Conservation (phyloP, 2,329 filamentous ascomycete species). For the Fusarium sp. region DNA sequence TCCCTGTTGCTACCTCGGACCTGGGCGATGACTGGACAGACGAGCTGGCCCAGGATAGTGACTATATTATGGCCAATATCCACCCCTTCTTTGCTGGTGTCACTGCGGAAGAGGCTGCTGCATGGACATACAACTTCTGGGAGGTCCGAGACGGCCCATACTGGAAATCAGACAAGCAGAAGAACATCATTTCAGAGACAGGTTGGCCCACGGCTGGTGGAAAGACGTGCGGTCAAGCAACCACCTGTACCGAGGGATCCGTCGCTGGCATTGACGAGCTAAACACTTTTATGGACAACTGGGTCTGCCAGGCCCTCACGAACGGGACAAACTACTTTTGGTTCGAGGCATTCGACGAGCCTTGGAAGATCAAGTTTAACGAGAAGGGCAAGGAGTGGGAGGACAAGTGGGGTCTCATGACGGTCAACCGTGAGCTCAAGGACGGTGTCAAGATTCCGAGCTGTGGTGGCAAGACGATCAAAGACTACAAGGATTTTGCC, state of each 20-base stretch:
- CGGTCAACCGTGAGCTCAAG: conserved; percentile 86
- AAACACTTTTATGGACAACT: conserved; percentile 87
- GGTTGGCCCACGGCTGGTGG: conserved; percentile 91
- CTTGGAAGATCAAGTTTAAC: conserved; percentile 88
- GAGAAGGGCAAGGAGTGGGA: conserved; percentile 81
- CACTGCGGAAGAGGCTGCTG: conserved; percentile 72
- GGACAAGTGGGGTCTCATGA: conserved; percentile 95
- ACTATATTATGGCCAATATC: conserved; percentile 96
- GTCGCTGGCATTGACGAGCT: conserved; percentile 84
- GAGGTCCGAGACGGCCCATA: conserved; percentile 73
- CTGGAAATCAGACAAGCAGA: conserved; percentile 70
- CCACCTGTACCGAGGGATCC: conserved; percentile 72
- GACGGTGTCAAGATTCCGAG: conserved; percentile 85
- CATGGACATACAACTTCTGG: conserved; percentile 90
- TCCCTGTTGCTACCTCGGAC: conserved; percentile 89
- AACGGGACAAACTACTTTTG: conserved; percentile 96
- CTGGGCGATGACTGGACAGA: conserved; percentile 88
- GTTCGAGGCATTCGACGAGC: conserved; percentile 98
- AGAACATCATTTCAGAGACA: conserved; percentile 89
- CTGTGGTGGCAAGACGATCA: conserved; percentile 79
- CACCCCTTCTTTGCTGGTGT: conserved; percentile 95
- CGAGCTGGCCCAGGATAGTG: conserved; percentile 75
- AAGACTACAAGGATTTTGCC: conserved; percentile 25
- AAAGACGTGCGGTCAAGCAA: conserved; percentile 73
- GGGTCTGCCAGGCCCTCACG: conserved; percentile 82